phyloP scores from a whole-genome alignment of 352 stramenopile genomes.

The Phytophthora pisi region DNA sequence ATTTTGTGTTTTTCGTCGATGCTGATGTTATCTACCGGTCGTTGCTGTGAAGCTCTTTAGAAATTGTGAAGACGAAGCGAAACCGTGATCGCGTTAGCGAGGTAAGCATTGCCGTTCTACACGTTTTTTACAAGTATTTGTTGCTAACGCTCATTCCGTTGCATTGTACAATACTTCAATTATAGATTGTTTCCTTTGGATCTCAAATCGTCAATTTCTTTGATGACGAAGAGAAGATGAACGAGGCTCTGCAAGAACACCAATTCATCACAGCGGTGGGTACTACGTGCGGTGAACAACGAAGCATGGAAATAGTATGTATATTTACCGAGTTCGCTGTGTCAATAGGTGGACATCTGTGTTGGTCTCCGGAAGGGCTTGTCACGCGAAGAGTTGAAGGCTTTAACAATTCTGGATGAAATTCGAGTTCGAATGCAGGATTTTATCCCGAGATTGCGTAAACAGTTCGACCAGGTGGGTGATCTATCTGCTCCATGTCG shows the following conservation, averaged over 20 bases:
- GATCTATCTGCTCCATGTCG: neutral
- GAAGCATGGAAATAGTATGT: neutral
- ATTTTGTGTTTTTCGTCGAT: neutral
- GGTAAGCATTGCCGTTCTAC: constrained; percentile 30
- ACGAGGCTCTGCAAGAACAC: constrained; percentile 60
- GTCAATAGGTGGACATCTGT: constrained; percentile 73
- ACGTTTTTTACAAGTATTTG: neutral
- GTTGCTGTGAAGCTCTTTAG: constrained; percentile 54
- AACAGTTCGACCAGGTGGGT: constrained; percentile 77
- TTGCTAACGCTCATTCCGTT: constrained; percentile 5
- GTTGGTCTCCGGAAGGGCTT: constrained; percentile 61
- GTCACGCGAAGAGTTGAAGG: constrained; percentile 46
- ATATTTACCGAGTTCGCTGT: neutral
- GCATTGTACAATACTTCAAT: neutral
- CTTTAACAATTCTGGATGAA: constrained; percentile 64
- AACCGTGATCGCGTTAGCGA: constrained; percentile 81
- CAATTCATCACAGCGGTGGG: constrained; percentile 73
- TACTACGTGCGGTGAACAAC: neutral
- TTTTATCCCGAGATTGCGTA: constrained; percentile 73
- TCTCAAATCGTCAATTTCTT: constrained; percentile 81
- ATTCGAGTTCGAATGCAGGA: constrained; percentile 68
- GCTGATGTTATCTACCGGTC: neutral
- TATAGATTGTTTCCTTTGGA: constrained; percentile 32
- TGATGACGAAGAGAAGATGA: constrained; percentile 82
- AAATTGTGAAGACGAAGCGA: constrained; percentile 85